Evolutionary conservation across 805 yeast species (phyloP).

Genomic region (Diddensiella transvaalensis): DNA sequence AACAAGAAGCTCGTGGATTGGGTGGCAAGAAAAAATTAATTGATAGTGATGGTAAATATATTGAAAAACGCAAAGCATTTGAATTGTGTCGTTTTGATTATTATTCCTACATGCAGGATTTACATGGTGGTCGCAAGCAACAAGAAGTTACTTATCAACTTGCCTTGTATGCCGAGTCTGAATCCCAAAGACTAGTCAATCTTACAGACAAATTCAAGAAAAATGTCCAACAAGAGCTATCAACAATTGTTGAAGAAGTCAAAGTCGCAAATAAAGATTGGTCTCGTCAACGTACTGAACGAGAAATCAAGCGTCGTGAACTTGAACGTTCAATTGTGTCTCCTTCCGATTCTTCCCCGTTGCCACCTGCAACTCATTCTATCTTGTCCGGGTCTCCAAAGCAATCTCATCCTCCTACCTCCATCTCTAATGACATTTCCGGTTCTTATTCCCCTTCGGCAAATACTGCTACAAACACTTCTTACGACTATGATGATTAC

Average conservation of each 20-base stretch:
- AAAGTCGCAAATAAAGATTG: conserved; percentile 37
- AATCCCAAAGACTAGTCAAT: conserved; percentile 28
- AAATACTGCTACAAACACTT: too few species aligned
- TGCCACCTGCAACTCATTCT: background rate
- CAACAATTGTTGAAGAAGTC: conserved; percentile 32
- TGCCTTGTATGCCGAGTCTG: conserved; percentile 36
- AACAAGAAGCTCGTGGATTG: conserved; percentile 30
- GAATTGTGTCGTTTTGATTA: conserved; percentile 43
- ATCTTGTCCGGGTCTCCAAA: background rate
- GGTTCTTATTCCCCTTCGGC: background rate
- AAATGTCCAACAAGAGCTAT: conserved; percentile 32
- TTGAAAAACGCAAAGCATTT: conserved; percentile 37
- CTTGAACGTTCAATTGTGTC: conserved; percentile 31
- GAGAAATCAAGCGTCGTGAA: conserved; percentile 36
- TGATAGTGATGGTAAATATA: conserved; percentile 39
- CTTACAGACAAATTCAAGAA: conserved; percentile 27
- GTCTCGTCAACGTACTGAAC: conserved; percentile 37
- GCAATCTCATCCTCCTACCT: background rate
- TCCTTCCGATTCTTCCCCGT: background rate
- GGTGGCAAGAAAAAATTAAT: conserved; percentile 22
- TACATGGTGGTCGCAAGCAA: conserved; percentile 42
- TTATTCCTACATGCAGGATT: conserved; percentile 38
- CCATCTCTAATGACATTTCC: background rate
- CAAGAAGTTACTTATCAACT: conserved; percentile 37
- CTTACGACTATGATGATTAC: background rate